phyloP scores from a whole-genome alignment of 345 rosid genomes.

The Linum trigynum region DNA sequence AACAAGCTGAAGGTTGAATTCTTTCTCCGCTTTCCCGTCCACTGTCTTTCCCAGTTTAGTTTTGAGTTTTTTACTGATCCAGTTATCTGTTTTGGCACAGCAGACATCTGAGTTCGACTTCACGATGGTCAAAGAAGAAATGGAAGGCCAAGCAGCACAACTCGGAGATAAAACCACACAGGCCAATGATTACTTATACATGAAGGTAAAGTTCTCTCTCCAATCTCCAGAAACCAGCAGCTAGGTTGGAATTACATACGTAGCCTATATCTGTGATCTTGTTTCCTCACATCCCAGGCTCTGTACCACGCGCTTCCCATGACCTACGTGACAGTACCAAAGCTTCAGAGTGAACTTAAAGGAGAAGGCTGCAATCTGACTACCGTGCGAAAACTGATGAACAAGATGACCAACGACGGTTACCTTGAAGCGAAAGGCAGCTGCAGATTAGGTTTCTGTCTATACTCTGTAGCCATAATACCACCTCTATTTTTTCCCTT shows the following conservation, averaged over 20 bases:
- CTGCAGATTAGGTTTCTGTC: slow-evolving; percentile 65
- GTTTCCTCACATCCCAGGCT: slow-evolving; percentile 36
- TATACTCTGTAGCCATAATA: neutral
- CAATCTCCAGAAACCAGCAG: neutral
- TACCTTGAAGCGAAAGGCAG: slow-evolving; percentile 61
- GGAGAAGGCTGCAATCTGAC: slow-evolving; percentile 57
- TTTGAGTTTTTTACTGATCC: neutral
- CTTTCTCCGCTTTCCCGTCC: neutral
- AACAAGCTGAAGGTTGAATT: slow-evolving; percentile 47
- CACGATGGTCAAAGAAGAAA: slow-evolving; percentile 66
- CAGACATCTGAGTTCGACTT: slow-evolving; percentile 50
- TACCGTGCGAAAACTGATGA: slow-evolving; percentile 55
- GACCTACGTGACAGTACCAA: slow-evolving; percentile 54
- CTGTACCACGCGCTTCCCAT: slow-evolving; percentile 72
- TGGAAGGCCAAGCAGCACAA: slow-evolving; percentile 27
- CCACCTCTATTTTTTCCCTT: neutral
- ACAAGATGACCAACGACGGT: slow-evolving; percentile 71
- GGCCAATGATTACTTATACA: slow-evolving; percentile 53
- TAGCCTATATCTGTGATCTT: too few species aligned
- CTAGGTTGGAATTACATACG: neutral
- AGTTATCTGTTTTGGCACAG: neutral
- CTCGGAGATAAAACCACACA: slow-evolving; percentile 33
- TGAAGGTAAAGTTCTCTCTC: slow-evolving; percentile 43
- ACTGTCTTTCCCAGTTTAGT: neutral
- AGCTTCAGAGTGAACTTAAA: slow-evolving; percentile 68